Evolutionary conservation across 352 stramenopile genomes (phyloP).

Genomic region (Phytophthora aleatoria): DNA sequence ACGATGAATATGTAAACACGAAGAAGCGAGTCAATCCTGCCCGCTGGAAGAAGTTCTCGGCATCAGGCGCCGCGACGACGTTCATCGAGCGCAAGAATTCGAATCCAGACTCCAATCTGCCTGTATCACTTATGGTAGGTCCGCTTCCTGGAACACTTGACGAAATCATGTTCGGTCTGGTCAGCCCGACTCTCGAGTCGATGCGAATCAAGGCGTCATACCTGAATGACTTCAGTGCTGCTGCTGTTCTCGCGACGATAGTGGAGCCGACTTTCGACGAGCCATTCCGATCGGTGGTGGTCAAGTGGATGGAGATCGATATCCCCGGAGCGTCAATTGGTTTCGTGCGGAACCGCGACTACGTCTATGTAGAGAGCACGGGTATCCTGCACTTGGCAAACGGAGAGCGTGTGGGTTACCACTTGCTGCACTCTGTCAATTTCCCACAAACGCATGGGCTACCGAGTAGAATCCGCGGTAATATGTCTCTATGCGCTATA

Average conservation of each 20-base stretch:
- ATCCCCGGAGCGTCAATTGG: constrained; percentile 10
- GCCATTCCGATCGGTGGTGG: constrained; percentile 31
- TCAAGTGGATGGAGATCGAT: constrained; percentile 28
- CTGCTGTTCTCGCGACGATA: constrained; percentile 43
- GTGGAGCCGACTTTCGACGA: constrained; percentile 40
- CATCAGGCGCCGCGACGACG: constrained; percentile 6
- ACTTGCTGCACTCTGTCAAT: constrained; percentile 24
- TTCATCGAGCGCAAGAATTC: constrained; percentile 17
- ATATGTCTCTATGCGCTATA: constrained; percentile 45
- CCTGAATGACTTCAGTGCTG: constrained; percentile 30
- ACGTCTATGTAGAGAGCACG: constrained; percentile 24
- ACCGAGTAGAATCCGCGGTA: constrained; percentile 32
- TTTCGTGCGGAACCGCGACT: constrained; percentile 24
- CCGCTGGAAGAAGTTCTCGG: constrained; percentile 19
- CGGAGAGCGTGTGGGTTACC: constrained; percentile 28
- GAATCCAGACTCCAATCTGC: constrained; percentile 21
- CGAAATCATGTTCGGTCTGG: constrained; percentile 39
- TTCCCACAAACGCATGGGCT: constrained; percentile 26
- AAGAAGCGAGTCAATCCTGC: constrained; percentile 13
- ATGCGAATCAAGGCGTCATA: constrained; percentile 29
- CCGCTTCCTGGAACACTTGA: constrained; percentile 31
- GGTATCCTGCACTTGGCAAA: constrained; percentile 9
- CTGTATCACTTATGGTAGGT: constrained; percentile 25
- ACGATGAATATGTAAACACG: constrained; percentile 4
- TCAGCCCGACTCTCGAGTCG: constrained; percentile 29